Base-by-base conservation (phyloP, 345 rosid species). In the Anacardium occidentale region DNA sequence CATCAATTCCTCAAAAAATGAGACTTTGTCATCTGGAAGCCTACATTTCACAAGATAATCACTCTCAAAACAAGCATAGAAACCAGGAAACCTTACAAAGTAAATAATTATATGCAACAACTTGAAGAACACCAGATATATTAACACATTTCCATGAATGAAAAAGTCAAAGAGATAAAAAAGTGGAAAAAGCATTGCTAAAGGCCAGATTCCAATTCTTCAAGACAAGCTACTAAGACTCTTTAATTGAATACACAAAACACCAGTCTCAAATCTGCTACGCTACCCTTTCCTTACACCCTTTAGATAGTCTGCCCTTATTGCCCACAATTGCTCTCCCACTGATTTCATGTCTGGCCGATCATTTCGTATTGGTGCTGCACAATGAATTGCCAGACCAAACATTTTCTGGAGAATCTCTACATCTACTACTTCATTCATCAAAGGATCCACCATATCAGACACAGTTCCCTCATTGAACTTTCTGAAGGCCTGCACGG, bases 281-380 rank as follows among this genome's bases (percentile, higher is more conserved):
- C n/a, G 44, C 68, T 79, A 77, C 47, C 76, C 64, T 69, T 42
- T 64, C 67, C 29, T 86, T 37, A 60, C 66, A 72, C 83, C 78
- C 78, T 78, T 95, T 17, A 91, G 74, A 75, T 86, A 86, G 72
- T 85, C 92, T 25, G 93, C 90, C 57, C 99, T 89, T 82, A 95
- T 91, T 20, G 78, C 88, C 99, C 99, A 95, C 71, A 95, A 75
- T 76, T 89, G 85, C 80, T 92, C 94, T 70, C 84, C 96, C 45
- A 89, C 99, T 34, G 81, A 56, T 79, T 86, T 86, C 99, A 95
- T 95, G 69, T 89, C 91, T 0, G 98, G 99, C 26, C 98, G 79
- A 50, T 92, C 94, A 20, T 72, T 42, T 69, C 94, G 69, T 37
- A 83, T 61, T 0, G 99, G 99, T 24, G 98, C 99, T 14, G 97